A percentile compares a stretch with the other conserved stretches of the same genome.
phyloP scores from a whole-genome alignment of 805 yeast species.

The Yarrowia yakushimensis region DNA sequence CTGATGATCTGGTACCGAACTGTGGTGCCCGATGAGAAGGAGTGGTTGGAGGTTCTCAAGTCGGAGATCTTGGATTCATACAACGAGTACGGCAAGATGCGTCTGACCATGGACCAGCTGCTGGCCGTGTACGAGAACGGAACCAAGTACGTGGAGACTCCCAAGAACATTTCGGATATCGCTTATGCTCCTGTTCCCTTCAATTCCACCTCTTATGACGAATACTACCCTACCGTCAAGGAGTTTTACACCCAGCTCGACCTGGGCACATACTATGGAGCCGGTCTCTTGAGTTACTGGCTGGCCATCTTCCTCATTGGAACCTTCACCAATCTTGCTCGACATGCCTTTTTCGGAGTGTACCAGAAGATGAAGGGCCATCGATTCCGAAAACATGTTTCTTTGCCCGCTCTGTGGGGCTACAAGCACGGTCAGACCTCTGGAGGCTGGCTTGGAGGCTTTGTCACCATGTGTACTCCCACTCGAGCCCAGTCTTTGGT shows the following conservation, averaged over 20 bases:
- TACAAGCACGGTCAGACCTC: conserved; percentile 35
- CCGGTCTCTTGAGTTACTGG: conserved; percentile 36
- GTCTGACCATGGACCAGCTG: not conserved
- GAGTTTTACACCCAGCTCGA: conserved; percentile 18
- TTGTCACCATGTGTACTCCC: conserved; percentile 37
- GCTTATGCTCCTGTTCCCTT: conserved; percentile 4
- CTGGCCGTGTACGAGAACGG: conserved; percentile 1
- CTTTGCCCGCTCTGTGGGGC: conserved; percentile 38
- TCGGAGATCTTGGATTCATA: not conserved
- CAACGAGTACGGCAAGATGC: conserved; percentile 1
- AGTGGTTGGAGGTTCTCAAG: not conserved
- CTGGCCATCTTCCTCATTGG: conserved; percentile 31
- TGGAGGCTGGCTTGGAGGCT: not conserved
- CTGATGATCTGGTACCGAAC: not conserved
- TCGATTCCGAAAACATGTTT: conserved; percentile 31
- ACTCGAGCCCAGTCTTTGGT: conserved; percentile 45
- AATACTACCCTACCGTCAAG: not conserved
- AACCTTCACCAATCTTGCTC: conserved; percentile 28
- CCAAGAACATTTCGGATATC: not conserved
- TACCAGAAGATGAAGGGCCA: conserved; percentile 8
- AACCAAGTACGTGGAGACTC: not conserved
- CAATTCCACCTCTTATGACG: not conserved
- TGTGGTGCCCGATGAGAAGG: not conserved
- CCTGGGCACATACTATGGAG: conserved; percentile 29
- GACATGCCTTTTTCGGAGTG: conserved; percentile 25